Evolutionary conservation across 306 rosid genomes (phyloP), one percentile per base, ranked within the genome.

Genomic region (Nissolia schottii): DNA sequence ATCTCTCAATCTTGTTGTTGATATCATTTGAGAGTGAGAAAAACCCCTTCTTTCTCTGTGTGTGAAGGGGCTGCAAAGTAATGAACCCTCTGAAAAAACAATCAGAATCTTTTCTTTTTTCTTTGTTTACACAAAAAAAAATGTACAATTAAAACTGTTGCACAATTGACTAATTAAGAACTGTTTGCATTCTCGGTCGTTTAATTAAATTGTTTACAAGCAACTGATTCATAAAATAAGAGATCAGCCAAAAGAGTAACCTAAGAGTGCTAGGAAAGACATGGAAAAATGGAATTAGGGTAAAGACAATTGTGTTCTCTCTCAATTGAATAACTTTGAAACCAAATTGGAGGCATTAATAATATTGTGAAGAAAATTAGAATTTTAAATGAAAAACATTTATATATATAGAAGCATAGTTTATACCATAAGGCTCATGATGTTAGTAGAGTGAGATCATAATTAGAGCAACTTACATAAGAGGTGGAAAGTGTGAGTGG

Each of bases 281-380:
- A n/a, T n/a, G n/a, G n/a, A n/a, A n/a, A n/a, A n/a, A n/a, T 18
- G 24, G 55, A 75, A 41, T 75, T 79, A 79, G 81, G 89, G 83
- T 80, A 64, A 70, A 76, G 50, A 65, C 6, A 31, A 63, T 0
- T 38, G 8, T 34, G 41, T 29, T 49, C 20, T 62, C 2, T 41
- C 35, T n/a, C 51, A 70, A 66, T 56, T 60, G 74, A 45, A 68
- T 45, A n/a, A n/a, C n/a, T n/a, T n/a, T 60, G 48, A 64, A 74
- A 67, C 34, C 31, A 76, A 70, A 41, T 74, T 3, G 43, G 67
- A 74, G 61, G 6, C 27, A n/a, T n/a, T n/a, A n/a, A n/a, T n/a
- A n/a, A n/a, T n/a, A n/a, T n/a, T 70, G 62, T 25, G 32, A 56
- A 53, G 11, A 64, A 58, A 51, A 46, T 24, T 59, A 61, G 32